These are phyloP conservation scores for Exophiala oligosperma DNA, from an alignment of 2,329 filamentous ascomycete genomes.

Conservation along the genomic window DNA sequence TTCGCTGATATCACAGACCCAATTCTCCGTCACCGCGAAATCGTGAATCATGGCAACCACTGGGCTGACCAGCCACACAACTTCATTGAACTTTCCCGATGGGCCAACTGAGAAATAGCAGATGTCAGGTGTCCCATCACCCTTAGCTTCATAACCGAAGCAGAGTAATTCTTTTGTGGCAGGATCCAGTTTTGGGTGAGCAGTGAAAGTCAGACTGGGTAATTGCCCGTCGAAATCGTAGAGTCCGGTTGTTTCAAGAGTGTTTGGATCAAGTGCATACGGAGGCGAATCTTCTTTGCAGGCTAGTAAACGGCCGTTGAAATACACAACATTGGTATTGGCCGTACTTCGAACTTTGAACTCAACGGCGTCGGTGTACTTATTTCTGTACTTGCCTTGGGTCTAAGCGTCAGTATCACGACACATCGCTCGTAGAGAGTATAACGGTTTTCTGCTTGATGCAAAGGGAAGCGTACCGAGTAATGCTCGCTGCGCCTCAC, in stretches of 20 bases:
- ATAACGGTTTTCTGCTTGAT: too few relatives aligned
- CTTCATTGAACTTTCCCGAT: conserved; percentile 35
- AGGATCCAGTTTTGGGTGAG: conserved; percentile 55
- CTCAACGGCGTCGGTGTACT: conserved; percentile 40
- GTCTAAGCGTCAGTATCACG: background rate
- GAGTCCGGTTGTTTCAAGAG: conserved; percentile 51
- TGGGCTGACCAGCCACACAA: conserved; percentile 38
- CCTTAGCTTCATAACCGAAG: conserved; percentile 50
- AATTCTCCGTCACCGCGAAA: conserved; percentile 44
- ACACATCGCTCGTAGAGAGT: background rate
- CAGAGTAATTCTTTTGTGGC: conserved; percentile 52
- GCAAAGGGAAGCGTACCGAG: conserved; percentile 1
- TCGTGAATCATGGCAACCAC: conserved; percentile 46
- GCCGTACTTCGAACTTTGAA: conserved; percentile 39
- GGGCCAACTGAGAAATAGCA: conserved; percentile 37
- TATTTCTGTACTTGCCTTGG: conserved; percentile 42
- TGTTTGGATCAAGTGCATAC: conserved; percentile 49
- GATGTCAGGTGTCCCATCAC: conserved; percentile 41
- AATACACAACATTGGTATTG: conserved; percentile 63
- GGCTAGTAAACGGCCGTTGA: conserved; percentile 50
- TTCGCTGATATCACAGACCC: conserved; percentile 28
- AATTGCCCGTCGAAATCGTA: conserved; percentile 54
- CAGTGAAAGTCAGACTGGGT: conserved; percentile 48
- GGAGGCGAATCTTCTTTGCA: conserved; percentile 55
- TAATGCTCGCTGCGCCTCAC: conserved; percentile 37